phyloP scores from a whole-genome alignment of 176 grass and related monocot species.

The Bolboschoenus planiculmis region DNA sequence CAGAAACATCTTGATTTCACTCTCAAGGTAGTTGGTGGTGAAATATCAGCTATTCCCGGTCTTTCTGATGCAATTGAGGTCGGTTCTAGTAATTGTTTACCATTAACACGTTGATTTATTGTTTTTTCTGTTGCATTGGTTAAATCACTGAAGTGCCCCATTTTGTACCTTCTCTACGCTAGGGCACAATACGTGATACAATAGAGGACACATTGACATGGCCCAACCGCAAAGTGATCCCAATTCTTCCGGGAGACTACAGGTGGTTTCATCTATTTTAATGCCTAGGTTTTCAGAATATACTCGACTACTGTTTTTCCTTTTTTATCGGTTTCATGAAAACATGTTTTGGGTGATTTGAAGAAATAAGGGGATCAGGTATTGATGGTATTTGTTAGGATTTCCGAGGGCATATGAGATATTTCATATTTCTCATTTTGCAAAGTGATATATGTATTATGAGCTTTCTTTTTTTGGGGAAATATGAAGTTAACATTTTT shows the following conservation, averaged over 20 bases:
- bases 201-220: conserved; percentile 90
- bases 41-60: conserved; percentile 97
- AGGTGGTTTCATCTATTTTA: conserved; percentile 42
- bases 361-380: background rate
- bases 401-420: background rate
- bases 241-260: conserved; percentile 93
- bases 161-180: conserved; percentile 19
- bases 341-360: background rate
- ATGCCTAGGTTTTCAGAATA: conserved; percentile 15
- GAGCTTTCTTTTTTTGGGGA: background rate
- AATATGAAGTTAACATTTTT: conserved; percentile 8
- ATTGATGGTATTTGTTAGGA: background rate
- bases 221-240: conserved; percentile 86
- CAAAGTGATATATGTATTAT: background rate
- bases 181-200: conserved; percentile 88
- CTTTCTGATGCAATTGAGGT: conserved; percentile 99
- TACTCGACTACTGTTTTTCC: background rate
- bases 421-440: background rate
- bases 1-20: conserved; percentile 94
- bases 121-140: conserved; percentile 4
- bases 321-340: background rate
- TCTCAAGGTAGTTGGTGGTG: conserved; percentile 87
- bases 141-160: background rate
- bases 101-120: background rate
- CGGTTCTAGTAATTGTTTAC: conserved; percentile 1